Conservation (phyloP, 306 rosid species). For the Trichosanthes truncata region DNA sequence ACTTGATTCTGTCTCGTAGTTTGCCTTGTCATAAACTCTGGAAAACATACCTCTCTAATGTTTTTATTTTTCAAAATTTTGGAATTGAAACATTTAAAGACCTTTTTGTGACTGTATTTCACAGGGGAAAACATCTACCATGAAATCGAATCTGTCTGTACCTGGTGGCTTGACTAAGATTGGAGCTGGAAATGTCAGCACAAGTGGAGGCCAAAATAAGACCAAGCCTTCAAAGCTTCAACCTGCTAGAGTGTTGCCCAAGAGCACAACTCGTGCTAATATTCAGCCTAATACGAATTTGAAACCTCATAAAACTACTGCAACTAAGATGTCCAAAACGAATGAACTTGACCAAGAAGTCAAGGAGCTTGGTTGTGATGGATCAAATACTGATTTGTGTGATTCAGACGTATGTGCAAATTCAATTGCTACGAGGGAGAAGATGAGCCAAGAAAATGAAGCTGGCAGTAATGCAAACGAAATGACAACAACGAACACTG, state of each 20-base stretch:
- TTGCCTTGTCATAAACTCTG: not conserved
- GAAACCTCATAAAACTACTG: conserved; percentile 2
- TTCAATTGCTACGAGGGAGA: not conserved
- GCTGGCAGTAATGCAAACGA: not conserved
- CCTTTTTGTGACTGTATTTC: not conserved
- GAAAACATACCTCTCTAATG: not conserved
- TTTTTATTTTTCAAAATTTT: not conserved
- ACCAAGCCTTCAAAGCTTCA: conserved; percentile 42
- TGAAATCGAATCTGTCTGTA: conserved; percentile 31
- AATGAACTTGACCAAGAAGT: not conserved
- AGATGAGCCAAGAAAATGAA: conserved; percentile 3
- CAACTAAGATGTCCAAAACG: not conserved
- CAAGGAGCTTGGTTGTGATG: not conserved
- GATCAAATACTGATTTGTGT: not conserved
- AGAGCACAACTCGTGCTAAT: conserved; percentile 15
- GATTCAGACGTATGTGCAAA: not conserved
- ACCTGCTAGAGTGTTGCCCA: conserved; percentile 25
- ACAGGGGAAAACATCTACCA: conserved; percentile 51
- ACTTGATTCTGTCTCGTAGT: not conserved
- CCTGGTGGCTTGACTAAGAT: conserved; percentile 44
- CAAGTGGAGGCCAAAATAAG: conserved; percentile 39
- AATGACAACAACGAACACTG: not conserved
- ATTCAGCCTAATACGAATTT: conserved; percentile 12
- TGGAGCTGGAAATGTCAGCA: conserved; percentile 26
- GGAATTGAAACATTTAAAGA: not conserved